Base-by-base conservation (phyloP, 805 yeast species). In the Kazachstania taianensis region DNA sequence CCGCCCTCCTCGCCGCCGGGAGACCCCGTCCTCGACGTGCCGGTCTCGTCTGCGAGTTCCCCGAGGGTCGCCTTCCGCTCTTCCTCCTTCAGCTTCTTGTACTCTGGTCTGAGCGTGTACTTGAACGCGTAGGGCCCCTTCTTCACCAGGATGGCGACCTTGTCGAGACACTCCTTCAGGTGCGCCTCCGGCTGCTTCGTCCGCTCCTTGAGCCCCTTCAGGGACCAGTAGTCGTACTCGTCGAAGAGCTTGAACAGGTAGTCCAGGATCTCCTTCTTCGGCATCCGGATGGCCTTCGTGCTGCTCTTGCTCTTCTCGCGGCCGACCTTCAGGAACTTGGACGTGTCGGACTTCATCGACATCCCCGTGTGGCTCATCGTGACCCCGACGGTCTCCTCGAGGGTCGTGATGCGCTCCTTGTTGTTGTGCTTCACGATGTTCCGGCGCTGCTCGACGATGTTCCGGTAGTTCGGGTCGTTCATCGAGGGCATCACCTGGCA, bases 111-210 rank as follows among this genome's bases (percentile, higher is more conserved):
- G 52, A 92, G 66, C 40, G 86, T 79, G 61, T 87, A 92, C 61
- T 83, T 87, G 55, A 86, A 71, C 1, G 96, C 94, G 56, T 89
- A 89, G 1, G 98, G 96, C 12, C 98, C 98, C 55, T 85, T 85
- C 57, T 89, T 86, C 49, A 83, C 87, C 53, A 92, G 69, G 22
- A 74, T 71, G 1, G 97, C 97, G 52, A 92, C 84, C 32, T 81
- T 75, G 42, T 89, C 98, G 33, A 92, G 65, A 39, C 92, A 82
- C 55, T 87, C 96, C 54, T 87, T 85, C 44, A 92, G 66, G 57
- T 83, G 94, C 15, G 79, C 79, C 56, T 92, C 98, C 2, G 98
- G 98, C 66, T 92, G 98, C 50, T 80, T 78, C 2, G 96, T 86
- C 47, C 94, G 73, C 56, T 92, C 98, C 52, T 85, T 81, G 42